These are phyloP conservation scores for Aureobasidium sp. DNA, from an alignment of 2,329 filamentous ascomycete genomes.

Conservation along the genomic window DNA sequence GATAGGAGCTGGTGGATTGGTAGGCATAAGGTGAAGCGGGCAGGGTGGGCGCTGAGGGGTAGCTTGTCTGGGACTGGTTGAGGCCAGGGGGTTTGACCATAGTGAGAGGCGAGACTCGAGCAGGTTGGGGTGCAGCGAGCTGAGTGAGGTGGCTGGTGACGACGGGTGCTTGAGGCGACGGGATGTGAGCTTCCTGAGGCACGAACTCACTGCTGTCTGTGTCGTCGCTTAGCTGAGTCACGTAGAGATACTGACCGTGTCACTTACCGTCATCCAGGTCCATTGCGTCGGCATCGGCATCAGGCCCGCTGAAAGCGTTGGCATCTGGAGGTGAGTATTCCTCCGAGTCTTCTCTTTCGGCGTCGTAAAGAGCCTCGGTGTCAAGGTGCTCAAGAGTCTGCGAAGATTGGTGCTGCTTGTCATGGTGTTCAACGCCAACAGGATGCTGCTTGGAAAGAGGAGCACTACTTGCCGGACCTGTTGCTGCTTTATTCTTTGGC, in stretches of 20 bases:
- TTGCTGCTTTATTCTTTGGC: slow-evolving; percentile 9
- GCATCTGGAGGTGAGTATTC: slow-evolving; percentile 40
- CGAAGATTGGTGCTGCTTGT: neutral
- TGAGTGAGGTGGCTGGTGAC: slow-evolving; percentile 53
- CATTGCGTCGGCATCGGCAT: slow-evolving; percentile 12
- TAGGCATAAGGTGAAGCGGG: slow-evolving; percentile 13
- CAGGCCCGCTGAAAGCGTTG: slow-evolving; percentile 21
- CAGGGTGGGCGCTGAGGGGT: slow-evolving; percentile 21
- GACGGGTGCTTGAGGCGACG: slow-evolving; percentile 48
- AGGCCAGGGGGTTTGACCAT: slow-evolving; percentile 42
- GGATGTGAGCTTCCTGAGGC: slow-evolving; percentile 18
- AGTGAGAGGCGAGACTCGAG: slow-evolving; percentile 54
- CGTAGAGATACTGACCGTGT: slow-evolving; percentile 11
- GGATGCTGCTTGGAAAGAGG: neutral
- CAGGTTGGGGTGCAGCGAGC: slow-evolving; percentile 68
- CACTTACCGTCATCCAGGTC: slow-evolving; percentile 15
- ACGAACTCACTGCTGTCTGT: slow-evolving; percentile 12
- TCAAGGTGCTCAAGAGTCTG: neutral
- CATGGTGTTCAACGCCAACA: slow-evolving; percentile 2
- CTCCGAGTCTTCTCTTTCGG: slow-evolving; percentile 31
- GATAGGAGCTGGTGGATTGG: slow-evolving; percentile 1
- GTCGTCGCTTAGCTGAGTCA: slow-evolving; percentile 14
- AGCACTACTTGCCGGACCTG: slow-evolving; percentile 4
- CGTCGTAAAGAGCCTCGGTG: slow-evolving; percentile 11
- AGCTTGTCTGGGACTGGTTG: slow-evolving; percentile 37